Base-by-base conservation (phyloP, 495 filamentous ascomycete genomes). In the Acidiella bohemica region DNA sequence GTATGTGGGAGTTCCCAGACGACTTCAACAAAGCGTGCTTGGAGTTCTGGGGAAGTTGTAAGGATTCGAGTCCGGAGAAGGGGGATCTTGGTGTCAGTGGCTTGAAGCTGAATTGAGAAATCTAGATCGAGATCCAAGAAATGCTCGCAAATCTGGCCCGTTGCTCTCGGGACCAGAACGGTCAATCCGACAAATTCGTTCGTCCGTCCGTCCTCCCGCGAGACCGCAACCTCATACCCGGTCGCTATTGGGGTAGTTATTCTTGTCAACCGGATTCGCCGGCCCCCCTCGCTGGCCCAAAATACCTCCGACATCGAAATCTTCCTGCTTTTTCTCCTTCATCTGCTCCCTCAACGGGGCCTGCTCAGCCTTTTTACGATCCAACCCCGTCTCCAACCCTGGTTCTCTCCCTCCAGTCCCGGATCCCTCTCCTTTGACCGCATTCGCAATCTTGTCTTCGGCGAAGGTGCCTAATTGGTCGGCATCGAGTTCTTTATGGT, bases 341-440 rank as follows among this genome's bases (percentile, higher is more conserved):
- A 54, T 44, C 36, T 30, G 41, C 44, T 60, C 57, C 10, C 62
- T 30, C 24, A 29, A 26, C 17, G 47, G 55, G 18, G 49, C 43
- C 33, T 66, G 62, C 49, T 63, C 62, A 6, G 54, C 60, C 42
- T 64, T 66, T 56, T 66, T 66, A 37, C 61, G 46, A 14, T 63
- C 62, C 34, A 64, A 33, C 51, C 63, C 60, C 11, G 20, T 46
- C 47, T 53, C 53, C 36, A 62, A 32, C n/a, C 41, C 62, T 46
- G 42, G 41, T 42, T 33, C 46, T 12, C 42, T 49, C 11, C 47
- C 48, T 13, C 38, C 40, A 18, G 47, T 55, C 8, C 43, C 39
- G 17, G 43, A 40, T 23, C 45, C 13, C 16, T 28, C 26, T 27
- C 41, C 17, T 23, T 53, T 54, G 7, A 63, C 56, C 23, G 54